These are phyloP conservation scores for Nectriaceae sp. DNA, from an alignment of 2,329 filamentous ascomycete species.

Conservation along the genomic window DNA sequence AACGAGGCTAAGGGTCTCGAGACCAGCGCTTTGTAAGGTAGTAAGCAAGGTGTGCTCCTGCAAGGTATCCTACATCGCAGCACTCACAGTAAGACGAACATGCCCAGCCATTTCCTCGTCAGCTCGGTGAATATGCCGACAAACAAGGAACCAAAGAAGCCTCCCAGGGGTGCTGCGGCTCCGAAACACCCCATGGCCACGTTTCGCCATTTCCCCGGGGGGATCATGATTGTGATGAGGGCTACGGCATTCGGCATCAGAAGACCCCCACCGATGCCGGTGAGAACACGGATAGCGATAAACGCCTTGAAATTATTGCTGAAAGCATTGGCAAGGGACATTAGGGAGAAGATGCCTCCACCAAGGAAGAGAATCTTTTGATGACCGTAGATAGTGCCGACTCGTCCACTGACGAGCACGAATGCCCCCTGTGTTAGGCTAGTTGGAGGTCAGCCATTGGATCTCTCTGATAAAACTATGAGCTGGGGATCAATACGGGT, in stretches of 20 bases:
- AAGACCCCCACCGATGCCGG: conserved; percentile 49
- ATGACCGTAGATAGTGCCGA: conserved; percentile 56
- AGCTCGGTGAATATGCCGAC: too few relatives aligned
- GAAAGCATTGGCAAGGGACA: conserved; percentile 46
- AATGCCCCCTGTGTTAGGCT: conserved; percentile 54
- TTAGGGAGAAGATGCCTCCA: conserved; percentile 42
- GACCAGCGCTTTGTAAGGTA: conserved; percentile 9
- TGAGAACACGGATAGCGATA: conserved; percentile 45
- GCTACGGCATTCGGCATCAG: conserved; percentile 56
- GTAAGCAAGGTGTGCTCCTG: background rate
- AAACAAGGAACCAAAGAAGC: conserved; percentile 43
- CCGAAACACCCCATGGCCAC: conserved; percentile 48
- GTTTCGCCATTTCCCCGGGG: conserved; percentile 47
- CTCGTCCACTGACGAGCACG: conserved; percentile 52
- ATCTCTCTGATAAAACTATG: too few relatives aligned
- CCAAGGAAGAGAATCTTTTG: conserved; percentile 48
- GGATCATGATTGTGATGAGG: conserved; percentile 48
- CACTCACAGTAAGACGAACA: conserved; percentile 41
- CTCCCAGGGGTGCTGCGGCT: conserved; percentile 35
- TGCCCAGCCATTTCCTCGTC: too few relatives aligned
- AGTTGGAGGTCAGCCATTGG: conserved; percentile 19
- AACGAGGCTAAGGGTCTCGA: conserved; percentile 7
- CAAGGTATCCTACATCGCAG: background rate
- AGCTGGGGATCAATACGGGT: conserved; percentile 27
- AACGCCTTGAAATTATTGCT: conserved; percentile 44